Evolutionary conservation across 768 basidiomycete species (phyloP).

Genomic region (Leccinellum luteum): DNA sequence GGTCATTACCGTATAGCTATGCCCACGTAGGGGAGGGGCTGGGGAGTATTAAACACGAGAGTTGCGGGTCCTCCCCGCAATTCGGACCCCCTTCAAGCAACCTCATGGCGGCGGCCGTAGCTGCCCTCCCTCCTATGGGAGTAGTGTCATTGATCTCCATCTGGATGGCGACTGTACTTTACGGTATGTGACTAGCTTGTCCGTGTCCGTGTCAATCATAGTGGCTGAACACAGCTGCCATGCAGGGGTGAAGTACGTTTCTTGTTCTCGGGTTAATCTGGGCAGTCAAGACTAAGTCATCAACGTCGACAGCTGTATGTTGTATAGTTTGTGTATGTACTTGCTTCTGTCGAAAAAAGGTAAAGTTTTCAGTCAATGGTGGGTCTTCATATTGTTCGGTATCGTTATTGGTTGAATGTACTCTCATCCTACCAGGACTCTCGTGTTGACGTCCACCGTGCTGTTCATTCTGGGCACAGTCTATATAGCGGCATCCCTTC

Average conservation of each 20-base stretch:
- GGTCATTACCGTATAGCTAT: background rate
- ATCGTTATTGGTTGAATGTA: background rate
- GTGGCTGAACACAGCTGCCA: background rate
- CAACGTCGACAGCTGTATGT: conserved; percentile 7
- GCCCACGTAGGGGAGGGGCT: too few species aligned
- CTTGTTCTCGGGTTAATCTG: background rate
- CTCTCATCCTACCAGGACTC: conserved; percentile 5
- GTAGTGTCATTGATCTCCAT: conserved; percentile 14
- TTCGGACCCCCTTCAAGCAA: background rate
- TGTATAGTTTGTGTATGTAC: conserved; percentile 16
- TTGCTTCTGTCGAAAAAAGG: conserved; percentile 3
- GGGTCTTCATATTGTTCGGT: background rate
- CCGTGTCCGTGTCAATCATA: background rate
- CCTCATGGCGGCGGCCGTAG: conserved; percentile 1
- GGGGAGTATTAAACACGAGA: conserved; percentile 2
- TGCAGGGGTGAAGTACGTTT: conserved; percentile 10
- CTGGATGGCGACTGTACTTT: conserved; percentile 18
- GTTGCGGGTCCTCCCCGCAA: background rate
- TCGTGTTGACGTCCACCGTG: conserved; percentile 11
- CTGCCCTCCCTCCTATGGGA: conserved; percentile 8
- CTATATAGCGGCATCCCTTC: conserved; percentile 14
- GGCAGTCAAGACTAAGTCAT: background rate
- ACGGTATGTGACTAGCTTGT: conserved; percentile 5
- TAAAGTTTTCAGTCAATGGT: conserved; percentile 6
- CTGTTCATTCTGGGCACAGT: conserved; percentile 11